These are phyloP conservation scores for Yamadazyma taylorii DNA, from an alignment of 1,139 yeast genomes.

Conservation along the genomic window DNA sequence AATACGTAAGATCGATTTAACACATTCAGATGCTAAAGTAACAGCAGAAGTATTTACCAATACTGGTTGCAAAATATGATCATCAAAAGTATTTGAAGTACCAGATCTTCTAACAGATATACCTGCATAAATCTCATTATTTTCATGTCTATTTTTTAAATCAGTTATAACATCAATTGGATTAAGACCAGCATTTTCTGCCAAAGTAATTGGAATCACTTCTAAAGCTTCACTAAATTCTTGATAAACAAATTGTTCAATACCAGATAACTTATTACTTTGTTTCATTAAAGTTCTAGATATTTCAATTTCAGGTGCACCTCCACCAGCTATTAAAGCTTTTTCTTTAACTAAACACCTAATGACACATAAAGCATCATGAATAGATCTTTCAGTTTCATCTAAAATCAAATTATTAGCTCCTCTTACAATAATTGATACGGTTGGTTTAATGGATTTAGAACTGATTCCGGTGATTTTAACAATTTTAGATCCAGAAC, in stretches of 20 bases:
- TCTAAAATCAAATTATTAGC: constrained; percentile 88
- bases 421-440: constrained; percentile 90
- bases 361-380: constrained; percentile 95
- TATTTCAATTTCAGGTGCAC: constrained; percentile 97
- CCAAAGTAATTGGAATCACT: constrained; percentile 93
- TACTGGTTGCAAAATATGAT: constrained; percentile 95
- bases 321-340: constrained; percentile 98
- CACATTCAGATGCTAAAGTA: constrained; percentile 93
- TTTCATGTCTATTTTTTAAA: constrained; percentile 85
- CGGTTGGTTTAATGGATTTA: constrained; percentile 70
- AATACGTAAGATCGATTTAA: constrained; percentile 90
- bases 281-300: constrained; percentile 80
- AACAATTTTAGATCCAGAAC: constrained; percentile 90
- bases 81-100: constrained; percentile 87
- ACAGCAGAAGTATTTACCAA: constrained; percentile 92
- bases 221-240: constrained; percentile 96
- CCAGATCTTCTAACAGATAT: constrained; percentile 93
- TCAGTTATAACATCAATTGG: constrained; percentile 95
- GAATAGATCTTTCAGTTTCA: constrained; percentile 95
- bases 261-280: constrained; percentile 77
- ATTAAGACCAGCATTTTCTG: constrained; percentile 96
- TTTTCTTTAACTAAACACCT: constrained; percentile 93
- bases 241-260: constrained; percentile 91
- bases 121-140: constrained; percentile 93
- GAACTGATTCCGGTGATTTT: constrained; percentile 77